A percentile compares a stretch with the other conserved stretches of the same genome.
phyloP scores from a whole-genome alignment of 1,139 yeast genomes.

The Wickerhamomyces sp. region DNA sequence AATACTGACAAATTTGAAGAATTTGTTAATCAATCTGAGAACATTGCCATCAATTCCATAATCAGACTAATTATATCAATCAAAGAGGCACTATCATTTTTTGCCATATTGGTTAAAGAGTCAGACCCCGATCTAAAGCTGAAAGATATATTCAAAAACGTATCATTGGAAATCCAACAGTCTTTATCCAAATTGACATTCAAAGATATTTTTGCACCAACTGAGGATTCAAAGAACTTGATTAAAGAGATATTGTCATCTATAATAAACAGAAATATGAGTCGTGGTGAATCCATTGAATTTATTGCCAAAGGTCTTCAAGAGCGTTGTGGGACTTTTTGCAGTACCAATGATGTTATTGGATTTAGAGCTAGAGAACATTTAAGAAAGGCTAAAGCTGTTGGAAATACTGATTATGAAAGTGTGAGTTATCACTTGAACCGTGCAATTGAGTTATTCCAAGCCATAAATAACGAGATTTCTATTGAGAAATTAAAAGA shows the following conservation, averaged over 20 bases:
- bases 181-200: conserved; percentile 66
- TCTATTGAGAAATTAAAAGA: conserved; percentile 78
- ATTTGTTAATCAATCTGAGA: conserved; percentile 85
- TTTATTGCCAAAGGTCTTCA: conserved; percentile 83
- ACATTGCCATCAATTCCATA: conserved; percentile 78
- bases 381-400: conserved; percentile 78
- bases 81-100: conserved; percentile 86
- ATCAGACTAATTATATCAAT: conserved; percentile 71
- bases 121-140: conserved; percentile 57
- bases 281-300: conserved; percentile 92
- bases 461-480: conserved; percentile 74
- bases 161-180: conserved; percentile 62
- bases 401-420: conserved; percentile 66
- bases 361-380: conserved; percentile 94
- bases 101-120: conserved; percentile 79
- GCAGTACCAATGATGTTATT: conserved; percentile 89
- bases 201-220: conserved; percentile 73
- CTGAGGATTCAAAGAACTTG: conserved; percentile 54
- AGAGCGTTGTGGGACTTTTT: conserved; percentile 91
- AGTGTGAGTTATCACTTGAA: conserved; percentile 64
- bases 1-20: conserved; percentile 42
- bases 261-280: conserved; percentile 80
- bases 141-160: conserved; percentile 66
- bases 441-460: conserved; percentile 72
- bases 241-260: conserved; percentile 86